These are phyloP conservation scores for Pisolithus marmoratus DNA, from an alignment of 768 basidiomycete species.

Conservation along the genomic window DNA sequence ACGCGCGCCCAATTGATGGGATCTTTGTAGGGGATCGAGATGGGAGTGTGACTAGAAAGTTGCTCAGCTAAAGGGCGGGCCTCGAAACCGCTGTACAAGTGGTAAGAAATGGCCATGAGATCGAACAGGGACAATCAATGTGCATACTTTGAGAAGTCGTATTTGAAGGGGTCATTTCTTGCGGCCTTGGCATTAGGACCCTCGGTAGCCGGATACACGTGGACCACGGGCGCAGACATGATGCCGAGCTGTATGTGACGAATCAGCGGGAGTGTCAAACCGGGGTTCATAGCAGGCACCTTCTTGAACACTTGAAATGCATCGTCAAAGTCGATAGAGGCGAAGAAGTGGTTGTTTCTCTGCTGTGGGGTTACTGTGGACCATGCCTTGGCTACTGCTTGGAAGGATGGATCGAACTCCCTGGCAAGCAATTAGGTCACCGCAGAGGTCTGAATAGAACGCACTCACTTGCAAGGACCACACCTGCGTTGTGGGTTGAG, in stretches of 20 bases:
- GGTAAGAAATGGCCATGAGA: not conserved
- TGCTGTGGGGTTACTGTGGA: conserved; percentile 47
- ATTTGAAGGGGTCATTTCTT: conserved; percentile 50
- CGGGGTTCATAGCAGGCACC: conserved; percentile 36
- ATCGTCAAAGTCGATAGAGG: conserved; percentile 81
- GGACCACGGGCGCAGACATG: conserved; percentile 77
- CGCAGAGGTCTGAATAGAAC: not conserved
- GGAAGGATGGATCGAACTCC: conserved; percentile 81
- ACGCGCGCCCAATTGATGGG: conserved; percentile 71
- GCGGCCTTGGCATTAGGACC: conserved; percentile 57
- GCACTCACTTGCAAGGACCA: conserved; percentile 82
- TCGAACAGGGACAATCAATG: conserved; percentile 12
- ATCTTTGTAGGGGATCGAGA: conserved; percentile 74
- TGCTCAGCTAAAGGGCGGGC: conserved; percentile 70
- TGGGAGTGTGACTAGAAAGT: conserved; percentile 68
- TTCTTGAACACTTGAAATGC: conserved; percentile 73
- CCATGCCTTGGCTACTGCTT: conserved; percentile 85
- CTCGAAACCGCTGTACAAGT: conserved; percentile 69
- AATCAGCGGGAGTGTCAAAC: not conserved
- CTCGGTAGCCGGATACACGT: conserved; percentile 65
- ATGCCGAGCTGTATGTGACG: conserved; percentile 59
- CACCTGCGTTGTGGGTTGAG: conserved; percentile 77
- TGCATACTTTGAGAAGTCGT: conserved; percentile 72
- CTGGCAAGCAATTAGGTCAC: conserved; percentile 34
- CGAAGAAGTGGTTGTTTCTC: conserved; percentile 89